Percentiles rank a stretch among this genome's conserved stretches.
These are phyloP conservation scores for Phlebopus sp. DNA, from an alignment of 1,284 basidiomycete species.

Conservation along the genomic window DNA sequence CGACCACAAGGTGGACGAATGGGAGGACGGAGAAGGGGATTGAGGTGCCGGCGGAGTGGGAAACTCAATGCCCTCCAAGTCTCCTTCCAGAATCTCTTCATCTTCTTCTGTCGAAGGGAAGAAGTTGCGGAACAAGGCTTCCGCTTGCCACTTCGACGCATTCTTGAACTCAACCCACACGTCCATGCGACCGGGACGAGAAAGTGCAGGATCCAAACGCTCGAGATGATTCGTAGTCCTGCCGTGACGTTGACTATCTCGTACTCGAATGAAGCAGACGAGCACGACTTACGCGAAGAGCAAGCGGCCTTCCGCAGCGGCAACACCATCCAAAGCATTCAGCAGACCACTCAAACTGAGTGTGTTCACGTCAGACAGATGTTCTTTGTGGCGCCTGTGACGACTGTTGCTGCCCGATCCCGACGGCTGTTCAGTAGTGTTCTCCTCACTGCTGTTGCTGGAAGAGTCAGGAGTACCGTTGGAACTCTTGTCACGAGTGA, in stretches of 20 bases:
- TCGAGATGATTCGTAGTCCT: slow-evolving; percentile 85
- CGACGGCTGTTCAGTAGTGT: slow-evolving; percentile 32
- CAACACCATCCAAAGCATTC: slow-evolving; percentile 85
- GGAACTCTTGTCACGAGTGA: slow-evolving; percentile 53
- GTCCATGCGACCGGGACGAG: slow-evolving; percentile 85
- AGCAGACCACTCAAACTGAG: slow-evolving; percentile 77
- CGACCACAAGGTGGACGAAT: slow-evolving; percentile 36
- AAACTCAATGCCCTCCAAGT: slow-evolving; percentile 48
- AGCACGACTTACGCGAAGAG: slow-evolving; percentile 67
- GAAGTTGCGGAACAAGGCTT: slow-evolving; percentile 81
- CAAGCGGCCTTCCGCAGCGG: slow-evolving; percentile 77
- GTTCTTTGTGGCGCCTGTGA: slow-evolving; percentile 51
- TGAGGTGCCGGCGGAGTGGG: slow-evolving; percentile 37
- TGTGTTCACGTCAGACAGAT: slow-evolving; percentile 74
- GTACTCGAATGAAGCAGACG: background rate
- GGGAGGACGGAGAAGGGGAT: slow-evolving; percentile 24
- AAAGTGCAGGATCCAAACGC: slow-evolving; percentile 77
- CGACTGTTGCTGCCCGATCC: slow-evolving; percentile 34
- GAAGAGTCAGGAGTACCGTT: slow-evolving; percentile 43
- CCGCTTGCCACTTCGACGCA: slow-evolving; percentile 77
- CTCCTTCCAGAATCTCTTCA: slow-evolving; percentile 41
- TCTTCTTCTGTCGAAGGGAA: slow-evolving; percentile 70
- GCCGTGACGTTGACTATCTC: slow-evolving; percentile 2
- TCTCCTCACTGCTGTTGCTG: slow-evolving; percentile 37
- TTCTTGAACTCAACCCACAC: slow-evolving; percentile 88